Evolutionary conservation across 2,329 filamentous ascomycete species (phyloP).

Genomic region (Chrysoporthe austroafricana): DNA sequence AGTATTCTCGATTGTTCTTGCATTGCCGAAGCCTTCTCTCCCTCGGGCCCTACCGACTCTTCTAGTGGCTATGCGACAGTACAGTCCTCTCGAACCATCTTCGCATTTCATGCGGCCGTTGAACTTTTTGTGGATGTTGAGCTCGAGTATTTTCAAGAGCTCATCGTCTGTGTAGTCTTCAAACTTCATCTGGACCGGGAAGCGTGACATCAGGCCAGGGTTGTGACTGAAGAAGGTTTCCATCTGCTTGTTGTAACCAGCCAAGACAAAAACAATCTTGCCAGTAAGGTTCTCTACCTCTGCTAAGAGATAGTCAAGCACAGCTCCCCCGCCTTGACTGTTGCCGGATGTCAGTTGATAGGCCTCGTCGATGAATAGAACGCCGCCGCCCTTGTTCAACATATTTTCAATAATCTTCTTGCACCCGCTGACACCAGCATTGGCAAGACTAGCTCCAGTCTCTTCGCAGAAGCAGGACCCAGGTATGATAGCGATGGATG

Average conservation of each 20-base stretch:
- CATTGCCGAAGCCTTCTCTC: constrained; percentile 73
- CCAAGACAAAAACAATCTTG: constrained; percentile 72
- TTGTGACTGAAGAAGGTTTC: constrained; percentile 78
- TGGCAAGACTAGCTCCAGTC: constrained; percentile 68
- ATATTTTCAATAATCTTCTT: constrained; percentile 62
- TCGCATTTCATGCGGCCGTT: constrained; percentile 60
- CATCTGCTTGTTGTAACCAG: constrained; percentile 76
- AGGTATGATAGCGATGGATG: constrained; percentile 63
- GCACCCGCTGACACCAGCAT: constrained; percentile 61
- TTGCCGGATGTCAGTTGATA: constrained; percentile 71
- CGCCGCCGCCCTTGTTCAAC: constrained; percentile 64
- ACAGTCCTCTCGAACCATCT: constrained; percentile 62
- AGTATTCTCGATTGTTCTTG: constrained; percentile 67
- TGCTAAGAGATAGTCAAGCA: constrained; percentile 72
- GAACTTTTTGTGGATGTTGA: constrained; percentile 59
- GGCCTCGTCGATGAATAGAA: constrained; percentile 78
- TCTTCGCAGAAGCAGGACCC: constrained; percentile 66
- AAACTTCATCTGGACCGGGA: constrained; percentile 69
- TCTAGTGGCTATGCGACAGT: constrained; percentile 63
- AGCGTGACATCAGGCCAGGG: constrained; percentile 69
- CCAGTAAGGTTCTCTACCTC: constrained; percentile 74
- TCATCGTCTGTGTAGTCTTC: constrained; percentile 70
- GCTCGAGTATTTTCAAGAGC: constrained; percentile 62
- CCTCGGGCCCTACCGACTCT: constrained; percentile 66
- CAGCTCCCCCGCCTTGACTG: constrained; percentile 59